phyloP scores from a whole-genome alignment of 2,329 filamentous ascomycete species.

The Tolypocladium paradoxum region DNA sequence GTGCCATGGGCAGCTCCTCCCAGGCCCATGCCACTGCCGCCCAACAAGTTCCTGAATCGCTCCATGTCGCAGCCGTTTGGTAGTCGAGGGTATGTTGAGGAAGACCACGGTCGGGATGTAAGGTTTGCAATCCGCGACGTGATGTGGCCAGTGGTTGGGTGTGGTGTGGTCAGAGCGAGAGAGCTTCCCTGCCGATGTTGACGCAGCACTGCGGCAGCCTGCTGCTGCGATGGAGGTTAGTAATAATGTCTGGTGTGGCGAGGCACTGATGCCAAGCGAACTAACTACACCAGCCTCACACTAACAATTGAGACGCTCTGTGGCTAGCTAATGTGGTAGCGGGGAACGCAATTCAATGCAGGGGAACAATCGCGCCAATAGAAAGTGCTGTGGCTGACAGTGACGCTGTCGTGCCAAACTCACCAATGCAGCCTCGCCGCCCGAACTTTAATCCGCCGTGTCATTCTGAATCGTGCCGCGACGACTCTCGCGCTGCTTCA shows the following conservation, averaged over 20 bases:
- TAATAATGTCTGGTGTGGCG: conserved; percentile 10
- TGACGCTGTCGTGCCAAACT: not conserved
- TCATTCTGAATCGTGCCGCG: conserved; percentile 7
- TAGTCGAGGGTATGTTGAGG: conserved; percentile 1
- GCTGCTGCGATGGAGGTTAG: conserved; percentile 3
- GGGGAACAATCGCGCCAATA: not conserved
- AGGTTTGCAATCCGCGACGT: not conserved
- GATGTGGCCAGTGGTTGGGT: not conserved
- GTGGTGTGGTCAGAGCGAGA: not conserved
- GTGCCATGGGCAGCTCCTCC: conserved; percentile 33
- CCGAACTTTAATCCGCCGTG: conserved; percentile 18
- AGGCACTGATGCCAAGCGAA: not conserved
- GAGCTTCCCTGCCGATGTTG: not conserved
- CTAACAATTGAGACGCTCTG: not conserved
- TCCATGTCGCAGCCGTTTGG: conserved; percentile 55
- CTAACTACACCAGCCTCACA: not conserved
- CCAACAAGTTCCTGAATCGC: conserved; percentile 80
- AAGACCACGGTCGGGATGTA: not conserved
- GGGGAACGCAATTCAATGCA: not conserved
- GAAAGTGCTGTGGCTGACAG: not conserved
- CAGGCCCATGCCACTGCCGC: conserved; percentile 60
- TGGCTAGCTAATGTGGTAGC: not conserved
- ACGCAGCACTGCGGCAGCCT: conserved; percentile 2
- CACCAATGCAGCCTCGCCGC: conserved; percentile 8
- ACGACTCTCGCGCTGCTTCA: conserved; percentile 8